A percentile compares a stretch with the other conserved stretches of the same genome.
phyloP scores from a whole-genome alignment of 352 stramenopile genomes.

The Pythium brassicae region DNA sequence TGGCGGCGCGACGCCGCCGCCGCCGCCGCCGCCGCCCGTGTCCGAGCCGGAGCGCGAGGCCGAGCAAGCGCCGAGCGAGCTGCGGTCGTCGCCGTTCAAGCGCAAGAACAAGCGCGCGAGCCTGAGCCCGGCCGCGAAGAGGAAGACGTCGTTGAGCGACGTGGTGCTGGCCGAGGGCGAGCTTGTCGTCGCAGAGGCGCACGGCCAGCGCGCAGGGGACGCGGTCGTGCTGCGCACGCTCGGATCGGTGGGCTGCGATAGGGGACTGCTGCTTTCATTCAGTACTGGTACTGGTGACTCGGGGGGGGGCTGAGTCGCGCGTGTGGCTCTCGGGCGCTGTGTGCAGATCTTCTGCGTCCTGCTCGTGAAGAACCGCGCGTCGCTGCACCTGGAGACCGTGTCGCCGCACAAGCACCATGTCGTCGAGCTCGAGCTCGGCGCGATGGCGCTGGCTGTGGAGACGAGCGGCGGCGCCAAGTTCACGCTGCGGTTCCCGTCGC shows the following conservation, averaged over 20 bases:
- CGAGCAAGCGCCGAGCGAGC: neutral
- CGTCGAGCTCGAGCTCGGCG: constrained; percentile 28
- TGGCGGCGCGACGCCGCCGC: neutral
- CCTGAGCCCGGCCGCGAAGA: constrained; percentile 17
- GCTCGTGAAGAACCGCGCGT: constrained; percentile 24
- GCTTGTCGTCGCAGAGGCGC: constrained; percentile 45
- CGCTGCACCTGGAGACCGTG: constrained; percentile 35
- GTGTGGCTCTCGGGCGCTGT: neutral
- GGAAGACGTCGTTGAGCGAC: constrained; percentile 22
- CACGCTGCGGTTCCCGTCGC: constrained; percentile 19
- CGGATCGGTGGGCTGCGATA: constrained; percentile 37
- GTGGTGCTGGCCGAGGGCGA: constrained; percentile 42
- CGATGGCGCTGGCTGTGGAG: constrained; percentile 32
- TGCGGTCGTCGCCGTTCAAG: constrained; percentile 15
- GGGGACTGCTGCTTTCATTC: no score
- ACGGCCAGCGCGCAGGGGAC: constrained; percentile 12
- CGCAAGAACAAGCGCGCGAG: constrained; percentile 40
- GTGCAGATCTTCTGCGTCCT: constrained; percentile 43
- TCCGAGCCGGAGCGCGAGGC: neutral
- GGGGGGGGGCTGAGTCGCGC: neutral
- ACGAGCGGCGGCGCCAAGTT: constrained; percentile 36
- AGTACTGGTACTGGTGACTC: neutral
- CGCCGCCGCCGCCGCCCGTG: neutral
- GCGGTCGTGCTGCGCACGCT: constrained; percentile 25
- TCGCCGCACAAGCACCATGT: constrained; percentile 27